phyloP scores from a whole-genome alignment of 257 asterid genomes.

The Penstemon barbatus region DNA sequence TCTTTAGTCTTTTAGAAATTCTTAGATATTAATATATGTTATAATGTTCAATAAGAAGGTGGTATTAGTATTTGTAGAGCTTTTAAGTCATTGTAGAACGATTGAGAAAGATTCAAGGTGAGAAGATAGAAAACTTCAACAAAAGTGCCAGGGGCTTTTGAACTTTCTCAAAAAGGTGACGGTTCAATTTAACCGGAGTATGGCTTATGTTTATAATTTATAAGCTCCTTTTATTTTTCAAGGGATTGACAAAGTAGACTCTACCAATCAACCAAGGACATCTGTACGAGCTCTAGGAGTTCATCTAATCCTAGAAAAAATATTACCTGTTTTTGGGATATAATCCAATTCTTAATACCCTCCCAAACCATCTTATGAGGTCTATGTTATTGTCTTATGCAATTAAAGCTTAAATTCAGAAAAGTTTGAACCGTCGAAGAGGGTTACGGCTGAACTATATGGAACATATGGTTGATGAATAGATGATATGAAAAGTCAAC shows the following conservation, averaged over 20 bases:
- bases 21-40: not conserved
- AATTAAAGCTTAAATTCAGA: no score
- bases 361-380: slow-evolving; percentile 5
- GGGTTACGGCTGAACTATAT: no score
- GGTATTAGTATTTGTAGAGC: not conserved
- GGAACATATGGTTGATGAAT: no score
- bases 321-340: slow-evolving; percentile 10
- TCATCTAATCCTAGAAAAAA: slow-evolving; percentile 2
- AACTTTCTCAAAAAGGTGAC: no score
- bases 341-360: not conserved
- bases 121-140: no score
- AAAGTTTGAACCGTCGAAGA: no score
- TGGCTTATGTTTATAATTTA: no score
- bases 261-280: not conserved
- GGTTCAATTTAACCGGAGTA: no score
- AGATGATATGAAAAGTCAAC: no score
- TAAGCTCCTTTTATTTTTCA: no score
- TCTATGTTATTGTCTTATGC: not conserved
- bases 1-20: not conserved
- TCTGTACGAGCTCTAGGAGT: not conserved
- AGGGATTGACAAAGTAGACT: not conserved
- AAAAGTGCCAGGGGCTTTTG: no score
- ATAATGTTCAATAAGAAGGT: not conserved
- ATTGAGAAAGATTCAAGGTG: no score
- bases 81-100: not conserved